These are phyloP conservation scores for Aspergillus ochraceoroseus DNA, from an alignment of 2,329 filamentous ascomycete genomes.

Conservation along the genomic window DNA sequence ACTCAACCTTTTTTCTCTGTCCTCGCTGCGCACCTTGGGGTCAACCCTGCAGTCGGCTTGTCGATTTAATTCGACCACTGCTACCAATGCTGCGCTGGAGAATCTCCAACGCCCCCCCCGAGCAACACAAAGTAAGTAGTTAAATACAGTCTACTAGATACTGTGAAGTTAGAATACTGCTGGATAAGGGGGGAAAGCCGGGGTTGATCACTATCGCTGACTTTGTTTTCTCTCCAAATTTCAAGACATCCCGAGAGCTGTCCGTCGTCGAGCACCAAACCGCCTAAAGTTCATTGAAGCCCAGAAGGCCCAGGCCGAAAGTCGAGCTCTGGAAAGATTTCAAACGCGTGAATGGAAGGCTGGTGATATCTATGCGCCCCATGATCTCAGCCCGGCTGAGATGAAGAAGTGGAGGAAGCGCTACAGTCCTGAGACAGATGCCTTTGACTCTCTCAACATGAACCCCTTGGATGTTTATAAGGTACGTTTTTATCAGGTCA, in stretches of 20 bases:
- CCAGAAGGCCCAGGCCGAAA: constrained; percentile 37
- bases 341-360: constrained; percentile 63
- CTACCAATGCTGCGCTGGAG: constrained; percentile 23
- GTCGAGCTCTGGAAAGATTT: constrained; percentile 37
- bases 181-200: no score
- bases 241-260: constrained; percentile 19
- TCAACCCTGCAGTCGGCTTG: constrained; percentile 22
- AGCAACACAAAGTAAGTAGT: not conserved
- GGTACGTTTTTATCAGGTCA: constrained; percentile 56
- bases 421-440: constrained; percentile 57
- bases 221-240: constrained; percentile 1
- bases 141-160: no score
- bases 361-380: constrained; percentile 86
- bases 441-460: constrained; percentile 72
- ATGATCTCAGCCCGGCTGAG: constrained; percentile 74
- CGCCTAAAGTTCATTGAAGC: constrained; percentile 35
- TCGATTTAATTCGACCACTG: constrained; percentile 35
- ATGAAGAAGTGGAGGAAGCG: constrained; percentile 71
- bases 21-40: constrained; percentile 25
- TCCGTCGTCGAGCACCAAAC: constrained; percentile 28
- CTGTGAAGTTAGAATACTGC: no score
- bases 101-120: constrained; percentile 21
- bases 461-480: constrained; percentile 83
- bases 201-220: no score
- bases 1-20: constrained; percentile 27